Conservation (phyloP, 225 moss, liverwort and hornwort genomes). For the Sphagnum contortum region DNA sequence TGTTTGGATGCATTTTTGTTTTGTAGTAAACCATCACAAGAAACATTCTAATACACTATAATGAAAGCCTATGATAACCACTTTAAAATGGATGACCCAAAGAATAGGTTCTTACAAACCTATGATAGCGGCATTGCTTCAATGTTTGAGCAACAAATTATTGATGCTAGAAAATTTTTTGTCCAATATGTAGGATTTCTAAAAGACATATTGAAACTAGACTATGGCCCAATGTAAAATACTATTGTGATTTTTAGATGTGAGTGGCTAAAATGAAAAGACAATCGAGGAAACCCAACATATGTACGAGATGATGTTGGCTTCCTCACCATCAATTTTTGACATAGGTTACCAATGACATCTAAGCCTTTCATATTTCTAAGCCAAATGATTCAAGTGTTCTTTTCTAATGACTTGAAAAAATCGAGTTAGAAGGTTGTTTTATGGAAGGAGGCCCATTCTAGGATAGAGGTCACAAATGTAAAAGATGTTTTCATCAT, state of each 20-base stretch:
- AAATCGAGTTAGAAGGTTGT: background rate
- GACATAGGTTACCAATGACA: background rate
- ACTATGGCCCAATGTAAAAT: background rate
- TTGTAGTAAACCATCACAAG: background rate
- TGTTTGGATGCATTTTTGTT: background rate
- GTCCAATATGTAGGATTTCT: background rate
- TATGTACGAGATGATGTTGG: background rate
- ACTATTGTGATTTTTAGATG: background rate
- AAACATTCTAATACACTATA: background rate
- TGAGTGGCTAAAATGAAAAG: background rate
- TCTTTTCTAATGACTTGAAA: background rate
- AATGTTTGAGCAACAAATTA: no score
- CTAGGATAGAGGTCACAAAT: no score
- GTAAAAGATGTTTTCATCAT: no score
- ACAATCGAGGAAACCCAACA: background rate
- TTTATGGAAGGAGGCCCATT: no score
- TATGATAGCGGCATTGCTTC: no score
- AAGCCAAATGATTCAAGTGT: background rate
- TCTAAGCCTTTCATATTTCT: background rate
- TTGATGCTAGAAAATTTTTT: no score
- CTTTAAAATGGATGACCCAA: background rate
- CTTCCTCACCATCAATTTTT: background rate
- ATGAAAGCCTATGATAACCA: background rate
- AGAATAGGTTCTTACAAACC: no score
- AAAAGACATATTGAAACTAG: constrained; percentile 1